phyloP scores from a whole-genome alignment of 192 early-diverging fungal genomes.

The Coemansia sp. region DNA sequence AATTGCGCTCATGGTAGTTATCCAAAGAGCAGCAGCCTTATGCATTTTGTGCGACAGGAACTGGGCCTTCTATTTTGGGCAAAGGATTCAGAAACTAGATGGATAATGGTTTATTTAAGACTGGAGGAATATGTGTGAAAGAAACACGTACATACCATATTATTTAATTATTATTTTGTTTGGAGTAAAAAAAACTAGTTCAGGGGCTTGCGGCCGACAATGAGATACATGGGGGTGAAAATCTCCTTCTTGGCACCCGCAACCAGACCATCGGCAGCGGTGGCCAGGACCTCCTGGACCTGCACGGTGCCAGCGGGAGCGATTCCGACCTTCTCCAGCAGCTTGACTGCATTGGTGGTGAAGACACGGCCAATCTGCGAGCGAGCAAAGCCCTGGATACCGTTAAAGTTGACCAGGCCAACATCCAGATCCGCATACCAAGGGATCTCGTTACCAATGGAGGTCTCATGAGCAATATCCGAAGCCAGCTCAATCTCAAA shows the following conservation, averaged over 20 bases:
- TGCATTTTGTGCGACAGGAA: neutral
- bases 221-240: slow-evolving; percentile 96
- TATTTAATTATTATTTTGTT: neutral
- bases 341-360: slow-evolving; percentile 72
- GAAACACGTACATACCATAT: neutral
- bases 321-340: slow-evolving; percentile 77
- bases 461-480: slow-evolving; percentile 58
- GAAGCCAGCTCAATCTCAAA: slow-evolving; percentile 73
- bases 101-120: too few relatives aligned
- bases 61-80: too few relatives aligned
- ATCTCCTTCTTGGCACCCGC: slow-evolving; percentile 72
- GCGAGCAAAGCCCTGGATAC: slow-evolving; percentile 48
- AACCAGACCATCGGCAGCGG: slow-evolving; percentile 78
- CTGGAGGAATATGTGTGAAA: neutral
- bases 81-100: too few relatives aligned
- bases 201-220: slow-evolving; percentile 68
- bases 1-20: too few relatives aligned
- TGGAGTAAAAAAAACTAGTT: slow-evolving; percentile 15
- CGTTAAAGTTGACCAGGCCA: slow-evolving; percentile 37
- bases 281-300: slow-evolving; percentile 76
- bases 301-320: slow-evolving; percentile 83
- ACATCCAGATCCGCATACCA: slow-evolving; percentile 82
- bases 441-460: slow-evolving; percentile 61
- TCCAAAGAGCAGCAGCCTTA: too few relatives aligned
- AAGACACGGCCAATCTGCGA: slow-evolving; percentile 63